Evolutionary conservation across 148 eudicot species (phyloP), one percentile per base, ranked within the genome.

Genomic region (Euryodendron excelsum): DNA sequence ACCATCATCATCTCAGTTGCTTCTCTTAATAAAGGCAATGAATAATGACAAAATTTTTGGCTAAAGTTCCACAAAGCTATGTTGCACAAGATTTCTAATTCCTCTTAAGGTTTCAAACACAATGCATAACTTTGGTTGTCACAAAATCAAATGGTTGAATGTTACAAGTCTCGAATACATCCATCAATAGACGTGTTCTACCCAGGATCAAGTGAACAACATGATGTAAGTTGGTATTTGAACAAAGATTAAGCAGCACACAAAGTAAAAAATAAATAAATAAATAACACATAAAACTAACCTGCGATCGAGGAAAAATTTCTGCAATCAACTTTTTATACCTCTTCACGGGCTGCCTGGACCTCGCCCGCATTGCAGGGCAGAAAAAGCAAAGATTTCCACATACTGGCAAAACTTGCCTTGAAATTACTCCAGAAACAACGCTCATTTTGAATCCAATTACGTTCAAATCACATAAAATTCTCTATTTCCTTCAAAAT

Each of bases 271-370:
- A n/a, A n/a, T n/a, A n/a, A n/a, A n/a, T n/a, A 59, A 58, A 48
- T 20, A 34, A 27, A 55, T 21, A 67, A 30, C 21, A 74, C 44
- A 61, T 33, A 18, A 76, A 73, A 82, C 93, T 82, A 65, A 96
- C 99, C 91, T 81, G 94, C 64, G 91, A 83, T 61, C 84, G 84
- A 0, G 99, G 98, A 41, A 96, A 93, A 81, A 92, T 91, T 71
- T 93, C 98, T 0, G 96, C 84, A 50, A 96, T 93, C 55, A 96
- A 79, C 81, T 93, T 92, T 89, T 96, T 96, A 86, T 93, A 96
- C 81, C 98, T 86, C 89, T 96, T 96, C 65, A 96, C 98, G 14
- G 99, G 98, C 86, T 96, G 99, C 84, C 99, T 89, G 47, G 99
- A 96, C 88, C 99, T 88, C 0, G 98, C 79, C 45, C 97, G 80